A percentile compares a stretch with the other conserved stretches of the same genome.
These are phyloP conservation scores for Herpotrichia juniperi DNA, from an alignment of 2,329 filamentous ascomycete genomes.

Conservation along the genomic window DNA sequence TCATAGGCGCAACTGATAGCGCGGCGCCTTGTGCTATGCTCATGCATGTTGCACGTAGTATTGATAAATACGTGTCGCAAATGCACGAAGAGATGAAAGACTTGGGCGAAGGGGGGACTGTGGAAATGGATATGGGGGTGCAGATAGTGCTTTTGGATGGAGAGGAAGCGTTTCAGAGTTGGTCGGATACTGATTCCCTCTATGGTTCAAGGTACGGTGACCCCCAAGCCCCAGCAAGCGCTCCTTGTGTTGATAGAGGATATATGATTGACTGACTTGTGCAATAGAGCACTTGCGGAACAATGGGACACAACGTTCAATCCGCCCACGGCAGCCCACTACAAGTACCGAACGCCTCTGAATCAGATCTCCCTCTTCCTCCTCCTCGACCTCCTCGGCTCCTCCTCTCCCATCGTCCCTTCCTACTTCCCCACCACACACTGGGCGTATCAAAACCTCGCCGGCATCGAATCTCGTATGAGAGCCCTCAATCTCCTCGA, in stretches of 20 bases:
- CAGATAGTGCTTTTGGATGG: constrained; percentile 92
- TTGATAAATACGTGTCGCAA: constrained; percentile 78
- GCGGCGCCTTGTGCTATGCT: constrained; percentile 94
- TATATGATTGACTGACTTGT: constrained; percentile 2
- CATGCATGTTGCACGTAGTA: constrained; percentile 79
- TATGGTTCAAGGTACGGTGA: constrained; percentile 77
- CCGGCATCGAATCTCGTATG: constrained; percentile 74
- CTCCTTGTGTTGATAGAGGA: neutral
- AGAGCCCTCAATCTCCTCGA: constrained; percentile 71
- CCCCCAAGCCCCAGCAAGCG: neutral
- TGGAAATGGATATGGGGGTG: constrained; percentile 81
- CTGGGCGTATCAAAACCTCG: constrained; percentile 86
- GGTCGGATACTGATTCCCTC: constrained; percentile 81
- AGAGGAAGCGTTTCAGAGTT: constrained; percentile 86
- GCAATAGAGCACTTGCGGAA: constrained; percentile 69
- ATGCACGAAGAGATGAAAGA: constrained; percentile 80
- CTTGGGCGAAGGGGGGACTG: constrained; percentile 54
- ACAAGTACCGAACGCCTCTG: constrained; percentile 71
- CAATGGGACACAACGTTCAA: constrained; percentile 77
- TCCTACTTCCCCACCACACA: constrained; percentile 91
- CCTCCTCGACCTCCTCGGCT: constrained; percentile 86
- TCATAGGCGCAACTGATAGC: constrained; percentile 92
- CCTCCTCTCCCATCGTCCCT: constrained; percentile 70
- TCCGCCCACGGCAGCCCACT: constrained; percentile 68
- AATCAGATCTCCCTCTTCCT: constrained; percentile 86